Conservation (phyloP, 768 basidiomycete species). For the Hericium erinaceus region DNA sequence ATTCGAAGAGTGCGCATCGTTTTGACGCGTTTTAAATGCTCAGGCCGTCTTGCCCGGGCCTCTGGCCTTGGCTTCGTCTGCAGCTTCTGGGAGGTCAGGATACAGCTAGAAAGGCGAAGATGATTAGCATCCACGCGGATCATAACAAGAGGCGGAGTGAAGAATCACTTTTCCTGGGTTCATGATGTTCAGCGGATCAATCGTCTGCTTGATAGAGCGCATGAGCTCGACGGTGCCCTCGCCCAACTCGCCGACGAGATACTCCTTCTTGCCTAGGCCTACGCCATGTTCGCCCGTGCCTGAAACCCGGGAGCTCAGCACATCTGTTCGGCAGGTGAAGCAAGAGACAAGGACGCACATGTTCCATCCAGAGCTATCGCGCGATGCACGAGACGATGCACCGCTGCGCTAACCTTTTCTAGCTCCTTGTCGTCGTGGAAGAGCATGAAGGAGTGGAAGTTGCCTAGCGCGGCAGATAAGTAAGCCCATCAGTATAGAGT, state of each 20-base stretch:
- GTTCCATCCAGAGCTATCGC: conserved; percentile 70
- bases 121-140: too few relatives aligned
- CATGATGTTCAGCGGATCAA: conserved; percentile 75
- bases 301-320: conserved; percentile 18
- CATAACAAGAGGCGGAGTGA: neutral
- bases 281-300: conserved; percentile 86
- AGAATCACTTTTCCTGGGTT: conserved; percentile 66
- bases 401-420: conserved; percentile 42
- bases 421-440: conserved; percentile 54
- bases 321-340: neutral
- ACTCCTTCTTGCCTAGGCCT: conserved; percentile 79
- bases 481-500: neutral
- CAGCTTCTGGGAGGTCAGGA: too few relatives aligned
- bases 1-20: too few relatives aligned
- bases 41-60: too few relatives aligned
- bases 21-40: too few relatives aligned
- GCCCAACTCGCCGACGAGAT: conserved; percentile 77
- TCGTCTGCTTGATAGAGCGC: conserved; percentile 70
- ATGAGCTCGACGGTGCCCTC: conserved; percentile 74
- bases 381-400: conserved; percentile 64
- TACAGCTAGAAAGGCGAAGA: too few relatives aligned
- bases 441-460: conserved; percentile 44
- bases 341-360: conserved; percentile 33
- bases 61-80: too few relatives aligned
- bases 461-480: conserved; percentile 23